phyloP scores from a whole-genome alignment of 129 eudicot species.

The Deinandra increscens region DNA sequence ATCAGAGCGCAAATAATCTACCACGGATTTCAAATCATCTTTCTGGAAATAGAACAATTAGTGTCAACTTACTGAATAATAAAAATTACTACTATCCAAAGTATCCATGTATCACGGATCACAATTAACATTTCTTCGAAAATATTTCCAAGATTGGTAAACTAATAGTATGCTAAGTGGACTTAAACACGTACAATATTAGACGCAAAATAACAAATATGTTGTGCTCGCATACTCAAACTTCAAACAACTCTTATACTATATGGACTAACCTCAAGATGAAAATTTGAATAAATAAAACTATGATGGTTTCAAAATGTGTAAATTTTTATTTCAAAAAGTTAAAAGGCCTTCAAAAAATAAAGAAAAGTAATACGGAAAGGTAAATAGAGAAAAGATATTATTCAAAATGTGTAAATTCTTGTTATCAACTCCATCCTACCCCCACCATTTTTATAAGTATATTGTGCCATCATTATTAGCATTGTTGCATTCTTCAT shows the following conservation, averaged over 20 bases:
- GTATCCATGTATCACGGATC: background rate
- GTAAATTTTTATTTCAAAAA: background rate
- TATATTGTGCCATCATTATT: too few relatives aligned
- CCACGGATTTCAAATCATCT: conserved; percentile 90
- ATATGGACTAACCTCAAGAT: background rate
- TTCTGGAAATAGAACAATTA: conserved; percentile 53
- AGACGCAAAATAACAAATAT: background rate
- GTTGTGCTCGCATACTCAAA: background rate
- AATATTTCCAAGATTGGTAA: background rate
- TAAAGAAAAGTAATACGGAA: too few relatives aligned
- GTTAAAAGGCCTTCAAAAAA: background rate
- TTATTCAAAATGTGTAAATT: background rate
- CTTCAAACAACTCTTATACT: background rate
- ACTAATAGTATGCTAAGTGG: background rate
- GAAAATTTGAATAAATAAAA: background rate
- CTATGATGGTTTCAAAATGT: background rate
- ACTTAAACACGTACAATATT: background rate
- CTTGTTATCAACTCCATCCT: too few relatives aligned
- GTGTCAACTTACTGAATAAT: conserved; percentile 14
- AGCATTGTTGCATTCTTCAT: too few relatives aligned
- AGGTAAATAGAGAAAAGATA: background rate
- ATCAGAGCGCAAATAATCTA: conserved; percentile 72
- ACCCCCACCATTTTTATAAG: too few relatives aligned
- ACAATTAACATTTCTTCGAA: background rate
- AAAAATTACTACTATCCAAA: background rate